Conservation (phyloP, 208 protist species). For the Phytomonas sp. region DNA sequence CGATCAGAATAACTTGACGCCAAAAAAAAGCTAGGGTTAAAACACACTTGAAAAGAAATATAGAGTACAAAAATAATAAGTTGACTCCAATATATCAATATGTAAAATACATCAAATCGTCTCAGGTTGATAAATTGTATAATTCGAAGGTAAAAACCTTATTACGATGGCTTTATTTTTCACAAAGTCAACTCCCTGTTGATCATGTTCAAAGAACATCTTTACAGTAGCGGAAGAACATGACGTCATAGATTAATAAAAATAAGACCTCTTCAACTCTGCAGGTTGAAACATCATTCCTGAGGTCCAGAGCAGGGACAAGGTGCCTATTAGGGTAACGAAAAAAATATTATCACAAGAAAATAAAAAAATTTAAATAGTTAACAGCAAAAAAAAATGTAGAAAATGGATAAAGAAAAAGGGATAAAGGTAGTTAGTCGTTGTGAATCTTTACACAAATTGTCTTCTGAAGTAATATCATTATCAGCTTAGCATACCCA, state of each 20-base stretch:
- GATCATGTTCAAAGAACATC: neutral
- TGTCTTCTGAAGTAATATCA: no score
- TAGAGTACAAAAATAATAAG: neutral
- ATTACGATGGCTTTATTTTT: neutral
- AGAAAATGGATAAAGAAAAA: no score
- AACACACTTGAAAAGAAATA: neutral
- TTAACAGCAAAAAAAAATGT: slow-evolving; percentile 8
- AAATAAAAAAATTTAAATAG: slow-evolving; percentile 1
- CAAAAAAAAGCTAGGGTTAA: neutral
- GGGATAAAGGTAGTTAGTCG: no score
- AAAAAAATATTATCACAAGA: slow-evolving; percentile 1
- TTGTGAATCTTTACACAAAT: no score
- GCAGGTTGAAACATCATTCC: no score
- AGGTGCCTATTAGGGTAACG: neutral
- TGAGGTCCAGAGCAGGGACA: no score
- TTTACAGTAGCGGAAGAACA: slow-evolving; percentile 2
- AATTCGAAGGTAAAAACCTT: neutral
- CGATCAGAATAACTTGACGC: neutral
- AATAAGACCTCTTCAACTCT: slow-evolving; percentile 5
- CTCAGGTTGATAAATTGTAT: neutral
- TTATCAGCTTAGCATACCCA: no score
- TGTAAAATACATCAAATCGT: neutral
- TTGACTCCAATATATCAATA: neutral
- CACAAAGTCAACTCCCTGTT: neutral
- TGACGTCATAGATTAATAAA: neutral